Evolutionary conservation across 1,284 basidiomycete species (phyloP).

Genomic region (Leccinum pachyderme): DNA sequence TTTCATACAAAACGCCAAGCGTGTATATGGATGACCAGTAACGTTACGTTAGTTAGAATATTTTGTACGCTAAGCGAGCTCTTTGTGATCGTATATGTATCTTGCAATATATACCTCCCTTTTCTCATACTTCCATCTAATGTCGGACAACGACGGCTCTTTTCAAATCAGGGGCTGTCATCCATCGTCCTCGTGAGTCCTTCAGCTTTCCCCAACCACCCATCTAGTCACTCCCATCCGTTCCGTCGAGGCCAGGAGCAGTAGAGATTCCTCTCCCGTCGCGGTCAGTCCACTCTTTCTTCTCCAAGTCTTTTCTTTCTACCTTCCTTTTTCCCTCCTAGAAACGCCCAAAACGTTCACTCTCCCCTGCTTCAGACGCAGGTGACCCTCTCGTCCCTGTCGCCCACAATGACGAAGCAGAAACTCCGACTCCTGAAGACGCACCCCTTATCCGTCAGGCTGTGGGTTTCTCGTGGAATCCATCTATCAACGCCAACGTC

Average conservation of each 20-base stretch:
- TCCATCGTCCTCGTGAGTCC: conserved; percentile 21
- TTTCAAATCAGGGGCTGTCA: conserved; percentile 22
- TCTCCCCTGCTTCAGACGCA: conserved; percentile 54
- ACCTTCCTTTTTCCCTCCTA: conserved; percentile 10
- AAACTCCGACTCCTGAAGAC: conserved; percentile 46
- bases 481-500: conserved; percentile 27
- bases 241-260: conserved; percentile 43
- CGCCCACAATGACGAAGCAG: conserved; percentile 41
- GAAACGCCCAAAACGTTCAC: conserved; percentile 42
- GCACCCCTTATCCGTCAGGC: conserved; percentile 52
- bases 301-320: neutral
- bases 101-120: conserved; percentile 6
- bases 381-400: conserved; percentile 41
- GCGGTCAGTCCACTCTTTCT: conserved; percentile 33
- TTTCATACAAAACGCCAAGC: conserved; percentile 64
- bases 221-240: conserved; percentile 4
- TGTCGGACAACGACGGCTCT: conserved; percentile 18
- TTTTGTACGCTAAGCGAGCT: neutral
- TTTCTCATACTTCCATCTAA: conserved; percentile 1
- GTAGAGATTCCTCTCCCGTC: conserved; percentile 52
- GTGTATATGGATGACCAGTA: conserved; percentile 47
- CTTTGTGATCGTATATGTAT: too few relatives aligned
- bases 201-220: neutral
- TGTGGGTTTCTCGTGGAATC: conserved; percentile 48
- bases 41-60: neutral